These are phyloP conservation scores for Cajanus cajan DNA, from an alignment of 306 rosid genomes.

Conservation along the genomic window DNA sequence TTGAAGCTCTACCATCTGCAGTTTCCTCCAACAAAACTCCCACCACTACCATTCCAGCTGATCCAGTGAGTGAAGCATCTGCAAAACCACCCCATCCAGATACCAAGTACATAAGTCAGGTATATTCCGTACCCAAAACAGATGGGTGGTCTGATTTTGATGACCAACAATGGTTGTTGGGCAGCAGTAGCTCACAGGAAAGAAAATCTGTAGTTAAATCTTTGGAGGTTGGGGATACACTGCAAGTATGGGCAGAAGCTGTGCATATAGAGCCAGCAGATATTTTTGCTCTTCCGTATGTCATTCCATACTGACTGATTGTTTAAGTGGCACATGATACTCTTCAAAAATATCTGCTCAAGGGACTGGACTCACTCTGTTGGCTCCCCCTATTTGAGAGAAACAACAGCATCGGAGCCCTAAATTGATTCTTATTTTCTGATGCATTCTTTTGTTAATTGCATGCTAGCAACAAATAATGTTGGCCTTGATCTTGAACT, in stretches of 20 bases:
- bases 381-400: constrained; percentile 19
- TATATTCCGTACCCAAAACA: constrained; percentile 59
- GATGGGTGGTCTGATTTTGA: constrained; percentile 49
- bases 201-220: constrained; percentile 42
- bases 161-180: constrained; percentile 66
- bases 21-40: constrained; percentile 29
- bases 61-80: constrained; percentile 28
- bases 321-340: constrained; percentile 25
- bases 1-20: constrained; percentile 42
- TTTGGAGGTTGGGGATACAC: constrained; percentile 41
- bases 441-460: constrained; percentile 38
- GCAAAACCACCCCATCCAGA: constrained; percentile 69
- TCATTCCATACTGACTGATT: constrained; percentile 65
- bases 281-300: constrained; percentile 72
- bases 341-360: constrained; percentile 10
- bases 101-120: constrained; percentile 51
- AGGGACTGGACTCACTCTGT: constrained; percentile 26
- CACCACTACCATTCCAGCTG: constrained; percentile 35
- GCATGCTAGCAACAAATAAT: constrained; percentile 29
- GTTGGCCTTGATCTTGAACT: constrained; percentile 12
- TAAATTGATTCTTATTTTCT: constrained; percentile 26
- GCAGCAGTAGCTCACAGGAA: constrained; percentile 36
- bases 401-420: constrained; percentile 31
- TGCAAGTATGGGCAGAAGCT: constrained; percentile 73
- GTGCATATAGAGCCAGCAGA: constrained; percentile 61